phyloP scores from a whole-genome alignment of 2,329 filamentous ascomycete genomes.

The Ophiostoma himal-ulmi region DNA sequence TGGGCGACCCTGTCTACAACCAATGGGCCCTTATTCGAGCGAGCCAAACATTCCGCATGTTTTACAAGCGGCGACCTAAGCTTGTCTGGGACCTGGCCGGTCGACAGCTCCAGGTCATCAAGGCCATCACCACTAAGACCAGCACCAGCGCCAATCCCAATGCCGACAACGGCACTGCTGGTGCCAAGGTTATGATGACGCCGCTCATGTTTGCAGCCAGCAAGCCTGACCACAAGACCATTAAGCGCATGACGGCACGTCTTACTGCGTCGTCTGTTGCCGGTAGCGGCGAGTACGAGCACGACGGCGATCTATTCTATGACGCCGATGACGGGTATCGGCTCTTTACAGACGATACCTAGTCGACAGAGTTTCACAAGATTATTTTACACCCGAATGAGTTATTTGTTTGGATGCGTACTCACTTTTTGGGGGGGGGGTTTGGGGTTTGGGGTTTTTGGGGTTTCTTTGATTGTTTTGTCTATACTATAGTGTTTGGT shows the following conservation, averaged over 20 bases:
- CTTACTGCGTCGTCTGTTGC: conserved; percentile 15
- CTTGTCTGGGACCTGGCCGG: conserved; percentile 48
- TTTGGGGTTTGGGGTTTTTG: no score
- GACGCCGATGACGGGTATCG: conserved; percentile 4
- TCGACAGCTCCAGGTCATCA: conserved; percentile 44
- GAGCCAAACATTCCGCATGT: conserved; percentile 42
- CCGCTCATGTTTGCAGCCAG: conserved; percentile 35
- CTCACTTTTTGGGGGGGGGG: no score
- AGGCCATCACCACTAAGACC: conserved; percentile 33
- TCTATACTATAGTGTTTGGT: background rate
- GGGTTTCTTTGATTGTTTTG: background rate
- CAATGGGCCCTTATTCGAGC: conserved; percentile 48
- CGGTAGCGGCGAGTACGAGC: conserved; percentile 6
- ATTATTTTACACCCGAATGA: background rate
- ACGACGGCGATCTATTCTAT: conserved; percentile 17
- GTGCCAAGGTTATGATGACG: conserved; percentile 33
- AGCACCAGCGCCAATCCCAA: background rate
- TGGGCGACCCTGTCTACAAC: conserved; percentile 31
- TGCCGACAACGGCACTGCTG: conserved; percentile 20
- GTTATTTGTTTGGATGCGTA: background rate
- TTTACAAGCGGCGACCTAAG: conserved; percentile 27
- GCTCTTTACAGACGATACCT: conserved; percentile 1
- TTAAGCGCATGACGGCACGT: conserved; percentile 26
- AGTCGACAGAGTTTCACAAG: conserved; percentile 5
- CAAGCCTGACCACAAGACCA: conserved; percentile 34